Conservation (phyloP, 352 stramenopile species). For the Phytophthora multivora region DNA sequence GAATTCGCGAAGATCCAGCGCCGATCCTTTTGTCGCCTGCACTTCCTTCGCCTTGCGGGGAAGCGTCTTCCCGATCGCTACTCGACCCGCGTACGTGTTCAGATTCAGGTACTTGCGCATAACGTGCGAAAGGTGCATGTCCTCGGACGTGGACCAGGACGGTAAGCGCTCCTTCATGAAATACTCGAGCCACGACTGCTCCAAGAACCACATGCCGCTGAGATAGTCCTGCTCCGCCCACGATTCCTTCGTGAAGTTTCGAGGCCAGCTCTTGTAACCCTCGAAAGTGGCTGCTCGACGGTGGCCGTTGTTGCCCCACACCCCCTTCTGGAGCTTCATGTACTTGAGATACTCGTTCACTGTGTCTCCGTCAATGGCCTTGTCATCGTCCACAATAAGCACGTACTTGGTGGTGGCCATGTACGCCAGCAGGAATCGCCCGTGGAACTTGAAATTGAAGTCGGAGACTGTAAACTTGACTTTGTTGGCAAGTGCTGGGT, state of each 20-base stretch:
- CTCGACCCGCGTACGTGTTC: conserved; percentile 61
- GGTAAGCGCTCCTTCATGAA: conserved; percentile 61
- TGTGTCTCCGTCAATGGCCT: conserved; percentile 49
- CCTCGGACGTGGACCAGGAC: conserved; percentile 56
- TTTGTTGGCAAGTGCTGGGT: conserved; percentile 24
- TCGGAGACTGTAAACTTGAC: conserved; percentile 52
- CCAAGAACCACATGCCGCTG: conserved; percentile 69
- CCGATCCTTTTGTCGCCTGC: conserved; percentile 49
- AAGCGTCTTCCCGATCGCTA: conserved; percentile 40
- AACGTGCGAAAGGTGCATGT: conserved; percentile 70
- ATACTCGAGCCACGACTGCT: conserved; percentile 69
- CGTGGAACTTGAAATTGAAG: conserved; percentile 63
- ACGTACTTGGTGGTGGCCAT: conserved; percentile 64
- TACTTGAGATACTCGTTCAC: conserved; percentile 48
- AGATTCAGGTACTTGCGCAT: conserved; percentile 72
- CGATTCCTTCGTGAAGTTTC: conserved; percentile 34
- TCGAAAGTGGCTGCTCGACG: conserved; percentile 43
- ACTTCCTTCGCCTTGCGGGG: conserved; percentile 43
- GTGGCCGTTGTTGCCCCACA: conserved; percentile 65
- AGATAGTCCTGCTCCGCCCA: conserved; percentile 64
- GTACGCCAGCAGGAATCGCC: conserved; percentile 55
- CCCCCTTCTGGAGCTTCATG: conserved; percentile 41
- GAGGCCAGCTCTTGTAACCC: conserved; percentile 61
- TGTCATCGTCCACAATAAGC: conserved; percentile 54
- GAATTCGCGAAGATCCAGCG: conserved; percentile 54